These are phyloP conservation scores for Cyamopsis tetragonoloba DNA, from an alignment of 306 rosid species.

Conservation along the genomic window DNA sequence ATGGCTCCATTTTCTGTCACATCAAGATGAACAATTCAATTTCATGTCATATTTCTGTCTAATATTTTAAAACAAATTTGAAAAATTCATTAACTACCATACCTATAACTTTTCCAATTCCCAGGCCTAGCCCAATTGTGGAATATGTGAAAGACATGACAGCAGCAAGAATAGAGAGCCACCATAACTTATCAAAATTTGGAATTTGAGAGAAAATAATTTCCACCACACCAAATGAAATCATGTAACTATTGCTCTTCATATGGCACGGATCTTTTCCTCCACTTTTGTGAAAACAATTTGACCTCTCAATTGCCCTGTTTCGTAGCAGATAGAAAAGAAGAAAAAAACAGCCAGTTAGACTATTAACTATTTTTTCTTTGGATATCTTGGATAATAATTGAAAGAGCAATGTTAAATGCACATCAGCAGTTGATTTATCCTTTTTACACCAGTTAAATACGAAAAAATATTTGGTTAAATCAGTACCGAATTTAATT, in stretches of 20 bases:
- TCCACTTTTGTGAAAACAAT: slow-evolving; percentile 60
- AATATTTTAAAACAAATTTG: too few relatives aligned
- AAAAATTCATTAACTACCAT: too few relatives aligned
- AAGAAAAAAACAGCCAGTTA: slow-evolving; percentile 7
- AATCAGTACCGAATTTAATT: too few relatives aligned
- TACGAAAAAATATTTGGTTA: too few relatives aligned
- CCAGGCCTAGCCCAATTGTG: slow-evolving; percentile 78
- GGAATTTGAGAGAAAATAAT: slow-evolving; percentile 77
- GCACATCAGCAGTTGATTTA: too few relatives aligned
- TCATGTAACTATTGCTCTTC: slow-evolving; percentile 72
- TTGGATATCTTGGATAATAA: not conserved
- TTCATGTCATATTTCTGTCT: not conserved
- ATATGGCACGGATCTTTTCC: slow-evolving; percentile 60
- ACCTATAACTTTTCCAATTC: slow-evolving; percentile 66
- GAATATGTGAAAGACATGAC: slow-evolving; percentile 87
- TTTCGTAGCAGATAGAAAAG: slow-evolving; percentile 18
- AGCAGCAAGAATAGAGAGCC: slow-evolving; percentile 88
- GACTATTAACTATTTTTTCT: not conserved
- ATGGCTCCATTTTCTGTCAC: slow-evolving; percentile 42
- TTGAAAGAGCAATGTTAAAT: too few relatives aligned
- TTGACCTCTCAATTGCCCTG: slow-evolving; percentile 80
- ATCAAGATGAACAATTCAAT: not conserved
- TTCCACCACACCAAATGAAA: slow-evolving; percentile 63
- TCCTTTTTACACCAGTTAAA: too few relatives aligned
- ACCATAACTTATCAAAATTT: slow-evolving; percentile 74